Percentiles rank a stretch among this genome's conserved stretches.
Conservation (phyloP, 2,329 filamentous ascomycete species). For the Epichloe sp. region DNA sequence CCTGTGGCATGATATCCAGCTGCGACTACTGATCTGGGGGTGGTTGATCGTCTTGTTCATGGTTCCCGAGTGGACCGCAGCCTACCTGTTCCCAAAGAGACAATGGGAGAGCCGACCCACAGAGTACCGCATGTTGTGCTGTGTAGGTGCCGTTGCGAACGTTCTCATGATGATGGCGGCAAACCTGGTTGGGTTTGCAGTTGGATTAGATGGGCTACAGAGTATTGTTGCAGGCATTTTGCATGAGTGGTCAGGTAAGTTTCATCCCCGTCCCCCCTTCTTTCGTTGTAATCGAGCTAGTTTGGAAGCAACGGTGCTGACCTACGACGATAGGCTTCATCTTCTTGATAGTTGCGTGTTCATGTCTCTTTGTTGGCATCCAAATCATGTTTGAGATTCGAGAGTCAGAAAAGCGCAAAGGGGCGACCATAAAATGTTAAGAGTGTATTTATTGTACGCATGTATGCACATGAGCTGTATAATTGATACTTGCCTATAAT, state of each 20-base stretch:
- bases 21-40: slow-evolving; percentile 84
- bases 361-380: slow-evolving; percentile 67
- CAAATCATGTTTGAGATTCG: slow-evolving; percentile 97
- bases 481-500: not conserved
- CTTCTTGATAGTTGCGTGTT: slow-evolving; percentile 61
- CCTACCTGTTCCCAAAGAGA: slow-evolving; percentile 56
- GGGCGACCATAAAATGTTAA: slow-evolving; percentile 66
- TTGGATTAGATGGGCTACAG: slow-evolving; percentile 78
- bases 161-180: slow-evolving; percentile 92
- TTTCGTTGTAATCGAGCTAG: not conserved
- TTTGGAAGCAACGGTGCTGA: slow-evolving; percentile 10
- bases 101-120: slow-evolving; percentile 59
- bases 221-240: slow-evolving; percentile 65
- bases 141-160: slow-evolving; percentile 68
- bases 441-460: not conserved
- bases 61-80: slow-evolving; percentile 68
- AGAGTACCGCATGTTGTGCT: slow-evolving; percentile 67
- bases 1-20: slow-evolving; percentile 93
- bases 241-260: slow-evolving; percentile 54
- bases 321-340: slow-evolving; percentile 39
- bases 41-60: slow-evolving; percentile 95
- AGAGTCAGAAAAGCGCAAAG: slow-evolving; percentile 69
- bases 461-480: not conserved
- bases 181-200: slow-evolving; percentile 88
- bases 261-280: not conserved